Evolutionary conservation across 2,329 filamentous ascomycete genomes (phyloP).

Genomic region (Xylaria sp.): DNA sequence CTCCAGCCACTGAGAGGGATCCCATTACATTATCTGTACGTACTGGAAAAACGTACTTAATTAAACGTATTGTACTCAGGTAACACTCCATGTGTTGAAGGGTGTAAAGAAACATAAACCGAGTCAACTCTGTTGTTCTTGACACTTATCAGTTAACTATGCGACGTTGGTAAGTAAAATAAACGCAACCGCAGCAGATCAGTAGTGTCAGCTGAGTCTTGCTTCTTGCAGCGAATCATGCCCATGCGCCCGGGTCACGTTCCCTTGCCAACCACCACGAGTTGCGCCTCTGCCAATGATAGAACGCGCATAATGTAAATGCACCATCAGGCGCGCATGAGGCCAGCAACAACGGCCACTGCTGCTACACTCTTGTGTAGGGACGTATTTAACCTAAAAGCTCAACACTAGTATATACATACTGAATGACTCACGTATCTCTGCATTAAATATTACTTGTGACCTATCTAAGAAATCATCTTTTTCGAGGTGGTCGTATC

Average conservation of each 20-base stretch:
- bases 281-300: conserved; percentile 14
- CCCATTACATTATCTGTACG: conserved; percentile 10
- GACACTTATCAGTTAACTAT: too few species aligned
- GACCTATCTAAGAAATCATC: neutral
- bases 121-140: too few species aligned
- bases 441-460: neutral
- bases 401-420: neutral
- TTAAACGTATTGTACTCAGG: neutral
- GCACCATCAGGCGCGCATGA: conserved; percentile 14
- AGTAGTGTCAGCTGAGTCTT: conserved; percentile 16
- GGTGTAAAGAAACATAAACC: too few species aligned
- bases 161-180: too few species aligned
- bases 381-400: neutral
- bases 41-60: neutral
- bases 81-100: neutral
- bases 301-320: neutral
- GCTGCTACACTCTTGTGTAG: neutral
- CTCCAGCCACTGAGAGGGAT: conserved; percentile 8
- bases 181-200: conserved; percentile 8
- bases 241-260: conserved; percentile 28
- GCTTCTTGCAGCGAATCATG: neutral
- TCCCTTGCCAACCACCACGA: conserved; percentile 32
- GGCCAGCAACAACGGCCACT: conserved; percentile 18
- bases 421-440: neutral
- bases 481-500: neutral